Conservation (phyloP, 129 eudicot species). For the Centrapalus pauciflorus region DNA sequence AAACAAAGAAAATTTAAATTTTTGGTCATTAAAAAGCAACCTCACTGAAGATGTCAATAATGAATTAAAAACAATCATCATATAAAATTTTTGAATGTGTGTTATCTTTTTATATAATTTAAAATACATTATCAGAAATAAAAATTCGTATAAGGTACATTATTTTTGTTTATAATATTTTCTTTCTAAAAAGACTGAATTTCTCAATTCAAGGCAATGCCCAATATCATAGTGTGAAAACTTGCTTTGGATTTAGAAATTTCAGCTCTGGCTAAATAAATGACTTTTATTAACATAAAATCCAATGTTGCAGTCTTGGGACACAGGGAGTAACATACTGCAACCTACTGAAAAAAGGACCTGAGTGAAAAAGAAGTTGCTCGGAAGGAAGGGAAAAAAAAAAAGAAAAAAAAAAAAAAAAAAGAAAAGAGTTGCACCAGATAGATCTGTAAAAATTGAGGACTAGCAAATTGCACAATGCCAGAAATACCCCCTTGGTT, state of each 20-base stretch:
- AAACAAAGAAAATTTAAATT: no score
- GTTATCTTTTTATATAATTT: no score
- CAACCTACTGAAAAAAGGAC: conserved; percentile 21
- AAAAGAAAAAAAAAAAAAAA: background rate
- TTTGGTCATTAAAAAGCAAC: no score
- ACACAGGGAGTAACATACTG: conserved; percentile 11
- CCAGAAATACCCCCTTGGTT: background rate
- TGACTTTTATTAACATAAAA: conserved; percentile 6
- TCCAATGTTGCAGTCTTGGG: conserved; percentile 15
- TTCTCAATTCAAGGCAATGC: background rate
- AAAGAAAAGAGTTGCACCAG: conserved; percentile 3
- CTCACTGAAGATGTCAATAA: no score
- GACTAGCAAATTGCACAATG: background rate
- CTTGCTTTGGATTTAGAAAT: background rate
- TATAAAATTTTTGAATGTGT: no score
- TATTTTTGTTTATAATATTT: no score
- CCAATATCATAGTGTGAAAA: background rate
- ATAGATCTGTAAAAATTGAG: conserved; percentile 4
- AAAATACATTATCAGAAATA: no score
- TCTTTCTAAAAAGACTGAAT: background rate
- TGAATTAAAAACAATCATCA: no score
- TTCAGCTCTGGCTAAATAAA: background rate
- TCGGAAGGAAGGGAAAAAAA: background rate
- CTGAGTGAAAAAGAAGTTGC: conserved; percentile 13
- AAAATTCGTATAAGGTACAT: no score